phyloP scores from a whole-genome alignment of 1,284 basidiomycete species.

The Trametes hirsuta region DNA sequence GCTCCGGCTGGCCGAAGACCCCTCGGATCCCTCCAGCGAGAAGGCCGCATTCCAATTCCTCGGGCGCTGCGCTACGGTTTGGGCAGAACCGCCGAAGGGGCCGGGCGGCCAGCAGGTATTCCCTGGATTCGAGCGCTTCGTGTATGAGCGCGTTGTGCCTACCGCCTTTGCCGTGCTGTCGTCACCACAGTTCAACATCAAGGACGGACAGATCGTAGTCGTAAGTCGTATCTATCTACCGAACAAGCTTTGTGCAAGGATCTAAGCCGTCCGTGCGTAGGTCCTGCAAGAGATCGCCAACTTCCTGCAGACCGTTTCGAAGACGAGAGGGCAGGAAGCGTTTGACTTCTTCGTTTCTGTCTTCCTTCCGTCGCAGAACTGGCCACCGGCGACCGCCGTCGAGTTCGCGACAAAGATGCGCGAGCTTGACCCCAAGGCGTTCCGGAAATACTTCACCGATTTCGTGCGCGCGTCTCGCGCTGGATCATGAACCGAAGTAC shows the following conservation, averaged over 20 bases:
- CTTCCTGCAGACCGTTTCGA: conserved; percentile 80
- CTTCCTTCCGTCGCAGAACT: conserved; percentile 89
- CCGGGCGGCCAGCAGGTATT: conserved; percentile 58
- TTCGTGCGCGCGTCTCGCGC: conserved; percentile 75
- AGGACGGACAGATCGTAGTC: conserved; percentile 84
- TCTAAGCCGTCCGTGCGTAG: conserved; percentile 43
- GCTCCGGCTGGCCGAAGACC: conserved; percentile 76
- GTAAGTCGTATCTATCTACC: conserved; percentile 48
- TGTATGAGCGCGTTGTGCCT: conserved; percentile 89
- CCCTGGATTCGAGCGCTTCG: conserved; percentile 92
- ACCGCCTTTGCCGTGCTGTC: conserved; percentile 85
- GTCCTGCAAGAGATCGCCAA: conserved; percentile 87
- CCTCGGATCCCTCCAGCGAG: conserved; percentile 75
- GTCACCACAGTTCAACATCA: conserved; percentile 81
- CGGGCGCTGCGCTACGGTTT: conserved; percentile 74
- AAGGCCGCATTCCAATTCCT: conserved; percentile 86
- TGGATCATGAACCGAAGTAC: conserved; percentile 45
- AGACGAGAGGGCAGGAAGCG: conserved; percentile 83
- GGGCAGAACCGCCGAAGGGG: conserved; percentile 62
- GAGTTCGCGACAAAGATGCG: conserved; percentile 82
- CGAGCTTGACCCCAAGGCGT: conserved; percentile 80
- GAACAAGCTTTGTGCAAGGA: background rate
- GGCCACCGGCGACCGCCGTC: conserved; percentile 77
- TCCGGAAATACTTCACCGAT: conserved; percentile 90
- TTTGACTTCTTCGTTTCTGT: conserved; percentile 80